Base-by-base conservation (phyloP, 345 rosid genomes). In the Odontarrhena argentea region DNA sequence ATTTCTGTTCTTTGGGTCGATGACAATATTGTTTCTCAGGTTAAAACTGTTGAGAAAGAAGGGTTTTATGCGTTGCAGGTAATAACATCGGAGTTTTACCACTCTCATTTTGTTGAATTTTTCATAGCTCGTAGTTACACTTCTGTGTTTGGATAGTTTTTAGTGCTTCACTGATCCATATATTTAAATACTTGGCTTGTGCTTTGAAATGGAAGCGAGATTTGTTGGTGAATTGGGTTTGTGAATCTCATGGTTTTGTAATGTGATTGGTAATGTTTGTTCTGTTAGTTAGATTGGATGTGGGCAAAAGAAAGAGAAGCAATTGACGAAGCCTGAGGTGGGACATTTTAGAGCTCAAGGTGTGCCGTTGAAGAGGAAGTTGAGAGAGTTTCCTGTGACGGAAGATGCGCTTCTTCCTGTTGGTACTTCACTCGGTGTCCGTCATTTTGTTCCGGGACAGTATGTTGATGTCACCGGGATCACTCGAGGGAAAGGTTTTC, bases 321-420 rank as follows among this genome's bases (percentile, higher is more conserved):
- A 94, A 78, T 83, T 94, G 82, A 87, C 84, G 0, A 91, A 84
- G 78, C 95, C 99, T 26, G 96, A 84, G 77, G 85, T 94, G 44
- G 99, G 97, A 41, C 99, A 94, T 84, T 94, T 91, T 68, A 88
- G 99, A 81, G 92, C 96, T 75, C 96, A 94, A 66, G 91, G 84
- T 53, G 99, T 91, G 78, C 89, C 96, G 2, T 75, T 94, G 78
- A 87, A 84, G 89, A 86, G 97, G 80, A 94, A 94, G 73, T 61
- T 94, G 81, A 85, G 75, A 72, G 97, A 94, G 81, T 91, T 91
- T 71, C 97, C 96, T 22, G 97, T 94, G 57, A 88, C 93, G 0
- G 97, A 91, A 80, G 96, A 91, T 68, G 99, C 91, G 0, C 85
- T 94, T 74, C 85, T 91, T 47, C 96, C 93, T 9, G 78, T 87